Percentiles rank a stretch among this genome's conserved stretches.
Conservation (phyloP, 2,329 filamentous ascomycete species). For the Pseudogymnoascus sp. region DNA sequence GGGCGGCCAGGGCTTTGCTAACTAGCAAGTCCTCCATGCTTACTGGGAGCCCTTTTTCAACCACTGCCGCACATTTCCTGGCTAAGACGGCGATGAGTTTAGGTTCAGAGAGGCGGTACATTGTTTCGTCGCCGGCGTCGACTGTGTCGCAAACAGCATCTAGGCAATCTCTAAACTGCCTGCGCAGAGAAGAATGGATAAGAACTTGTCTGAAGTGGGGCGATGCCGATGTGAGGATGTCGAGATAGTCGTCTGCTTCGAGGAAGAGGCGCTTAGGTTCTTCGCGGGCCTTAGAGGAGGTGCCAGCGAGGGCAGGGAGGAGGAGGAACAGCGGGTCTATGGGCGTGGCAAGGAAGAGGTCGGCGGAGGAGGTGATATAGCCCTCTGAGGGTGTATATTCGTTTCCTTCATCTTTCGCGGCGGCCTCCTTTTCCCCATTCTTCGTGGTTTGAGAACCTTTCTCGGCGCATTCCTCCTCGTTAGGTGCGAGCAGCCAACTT, state of each 20-base stretch:
- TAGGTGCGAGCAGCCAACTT: slow-evolving; percentile 51
- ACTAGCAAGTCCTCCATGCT: slow-evolving; percentile 87
- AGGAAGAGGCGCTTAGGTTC: slow-evolving; percentile 58
- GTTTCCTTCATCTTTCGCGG: slow-evolving; percentile 19
- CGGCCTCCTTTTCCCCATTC: slow-evolving; percentile 14
- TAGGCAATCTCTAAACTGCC: slow-evolving; percentile 58
- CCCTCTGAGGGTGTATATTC: slow-evolving; percentile 29
- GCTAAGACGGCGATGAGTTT: slow-evolving; percentile 64
- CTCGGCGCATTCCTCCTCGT: slow-evolving; percentile 19
- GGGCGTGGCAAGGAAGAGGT: slow-evolving; percentile 76
- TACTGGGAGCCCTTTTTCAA: slow-evolving; percentile 57
- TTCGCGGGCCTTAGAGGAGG: slow-evolving; percentile 35
- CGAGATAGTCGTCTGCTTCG: slow-evolving; percentile 65
- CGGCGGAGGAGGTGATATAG: slow-evolving; percentile 58
- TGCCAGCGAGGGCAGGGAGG: slow-evolving; percentile 59
- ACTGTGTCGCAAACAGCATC: slow-evolving; percentile 70
- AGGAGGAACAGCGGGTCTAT: slow-evolving; percentile 81
- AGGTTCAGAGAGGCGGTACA: slow-evolving; percentile 71
- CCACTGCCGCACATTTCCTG: slow-evolving; percentile 65
- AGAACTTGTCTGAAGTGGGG: slow-evolving; percentile 36
- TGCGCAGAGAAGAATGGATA: too few relatives aligned
- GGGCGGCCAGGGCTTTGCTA: slow-evolving; percentile 65
- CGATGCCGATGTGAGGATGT: slow-evolving; percentile 49
- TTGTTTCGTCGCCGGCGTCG: slow-evolving; percentile 75
- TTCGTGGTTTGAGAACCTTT: not conserved